Conservation (phyloP, 2,329 filamentous ascomycete species). For the Penicillium digitatum region DNA sequence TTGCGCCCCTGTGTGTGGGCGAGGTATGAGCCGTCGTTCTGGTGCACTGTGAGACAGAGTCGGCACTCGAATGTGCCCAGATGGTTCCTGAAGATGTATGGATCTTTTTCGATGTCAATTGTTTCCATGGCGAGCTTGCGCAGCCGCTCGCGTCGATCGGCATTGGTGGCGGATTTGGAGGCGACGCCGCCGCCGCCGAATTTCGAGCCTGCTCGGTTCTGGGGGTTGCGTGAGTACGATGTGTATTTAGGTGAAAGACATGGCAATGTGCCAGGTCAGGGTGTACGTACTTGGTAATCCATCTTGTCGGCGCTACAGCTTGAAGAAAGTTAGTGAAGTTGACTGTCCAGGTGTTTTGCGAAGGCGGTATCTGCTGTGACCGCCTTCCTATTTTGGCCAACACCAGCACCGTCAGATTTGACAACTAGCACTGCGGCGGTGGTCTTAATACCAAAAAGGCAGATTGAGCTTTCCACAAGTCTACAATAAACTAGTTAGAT, state of each 20-base stretch:
- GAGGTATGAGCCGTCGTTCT: slow-evolving; percentile 98
- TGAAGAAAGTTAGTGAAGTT: slow-evolving; percentile 8
- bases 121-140: slow-evolving; percentile 97
- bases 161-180: slow-evolving; percentile 87
- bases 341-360: slow-evolving; percentile 9
- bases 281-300: slow-evolving; percentile 49
- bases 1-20: slow-evolving; percentile 98
- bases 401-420: no score
- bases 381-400: background rate
- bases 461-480: no score
- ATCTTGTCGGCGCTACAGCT: slow-evolving; percentile 29
- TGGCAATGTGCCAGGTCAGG: no score
- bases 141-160: slow-evolving; percentile 92
- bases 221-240: slow-evolving; percentile 24
- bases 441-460: no score
- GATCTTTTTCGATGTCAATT: slow-evolving; percentile 98
- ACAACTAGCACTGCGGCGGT: background rate
- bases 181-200: slow-evolving; percentile 97
- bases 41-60: slow-evolving; percentile 93
- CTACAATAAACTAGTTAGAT: no score
- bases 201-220: slow-evolving; percentile 95
- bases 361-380: background rate
- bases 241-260: background rate
- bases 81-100: slow-evolving; percentile 99
- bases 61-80: slow-evolving; percentile 97